Evolutionary conservation across 176 grass and related monocot genomes (phyloP), one percentile per base, ranked within the genome.

Genomic region (Bromus sterilis): DNA sequence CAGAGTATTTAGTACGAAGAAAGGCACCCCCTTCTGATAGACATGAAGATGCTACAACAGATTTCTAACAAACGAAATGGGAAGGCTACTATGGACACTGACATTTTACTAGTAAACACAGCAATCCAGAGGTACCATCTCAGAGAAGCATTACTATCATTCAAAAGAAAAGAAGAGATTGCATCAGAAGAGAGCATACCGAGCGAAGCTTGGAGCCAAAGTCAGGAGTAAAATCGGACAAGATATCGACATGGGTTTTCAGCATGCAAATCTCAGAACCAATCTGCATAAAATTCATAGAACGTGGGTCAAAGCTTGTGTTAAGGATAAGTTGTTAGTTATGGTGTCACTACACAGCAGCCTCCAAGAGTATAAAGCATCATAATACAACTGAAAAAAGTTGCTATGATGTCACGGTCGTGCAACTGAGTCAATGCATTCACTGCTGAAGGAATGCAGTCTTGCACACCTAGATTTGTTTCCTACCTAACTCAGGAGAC

Each of bases 171-270:
- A 36, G 56, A 18, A 4, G 1, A 31, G 9, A 28, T 4, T 46
- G 25, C 3, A 11, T 36, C 33, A 57, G 20, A 56, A 56, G 32
- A 44, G 67, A 80, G 34, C 78, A 87, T 88, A 94, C 92, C 34
- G 48, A 28, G 3, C 86, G 86, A 59, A 94, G 92, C 53, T 87
- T 87, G 37, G 77, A 44, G 76, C 89, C 89, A 87, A 94, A 89
- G n/a, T 89, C 86, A 7, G 86, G 74, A 34, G 88, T 89, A 75
- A 91, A 91, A 89, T 94, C 92, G 76, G 83, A 87, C 49, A 94
- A 84, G 68, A 94, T 94, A 81, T 94, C 92, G 16, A 91, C 89
- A 26, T 94, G 92, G 33, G 92, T 88, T 23, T 89, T 89, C 78
- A 91, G 43, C 81, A 93, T 77, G 68, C 89, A 93, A 85, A 97